Evolutionary conservation across 1,284 basidiomycete genomes (phyloP).

Genomic region (Papiliotrema fonsecae): DNA sequence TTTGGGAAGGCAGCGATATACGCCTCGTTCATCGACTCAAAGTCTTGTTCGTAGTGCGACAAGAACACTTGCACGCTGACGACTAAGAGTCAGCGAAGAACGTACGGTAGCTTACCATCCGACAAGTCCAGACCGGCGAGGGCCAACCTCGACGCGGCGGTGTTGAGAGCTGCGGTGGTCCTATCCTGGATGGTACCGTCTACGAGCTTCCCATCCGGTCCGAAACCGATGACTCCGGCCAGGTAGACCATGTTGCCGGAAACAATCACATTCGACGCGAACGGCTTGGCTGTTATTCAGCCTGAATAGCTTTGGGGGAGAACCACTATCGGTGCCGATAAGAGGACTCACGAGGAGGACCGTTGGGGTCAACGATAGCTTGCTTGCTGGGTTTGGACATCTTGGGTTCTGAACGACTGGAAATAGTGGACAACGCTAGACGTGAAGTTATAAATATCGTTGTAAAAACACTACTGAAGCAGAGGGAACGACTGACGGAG

Average conservation of each 20-base stretch:
- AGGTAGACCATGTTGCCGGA: constrained; percentile 14
- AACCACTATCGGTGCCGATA: not conserved
- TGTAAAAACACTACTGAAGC: no score
- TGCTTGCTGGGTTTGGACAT: not conserved
- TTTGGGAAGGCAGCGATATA: constrained; percentile 9
- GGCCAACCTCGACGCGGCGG: constrained; percentile 54
- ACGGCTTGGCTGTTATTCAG: constrained; percentile 4
- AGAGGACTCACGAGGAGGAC: not conserved
- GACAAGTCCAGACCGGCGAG: constrained; percentile 12
- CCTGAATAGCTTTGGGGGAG: not conserved
- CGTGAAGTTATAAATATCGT: no score
- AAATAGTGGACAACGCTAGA: no score
- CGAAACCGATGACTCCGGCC: constrained; percentile 30
- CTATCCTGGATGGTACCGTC: constrained; percentile 68
- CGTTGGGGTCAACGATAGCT: not conserved
- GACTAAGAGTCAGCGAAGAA: constrained; percentile 1
- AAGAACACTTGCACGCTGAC: constrained; percentile 10
- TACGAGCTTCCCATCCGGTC: constrained; percentile 65
- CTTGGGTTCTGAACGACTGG: no score
- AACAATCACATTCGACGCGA: constrained; percentile 9
- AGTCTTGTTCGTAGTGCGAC: constrained; percentile 7
- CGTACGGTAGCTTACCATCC: constrained; percentile 8
- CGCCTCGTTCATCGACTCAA: constrained; percentile 11
- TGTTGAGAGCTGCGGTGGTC: constrained; percentile 63
- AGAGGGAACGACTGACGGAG: no score